Base-by-base conservation (phyloP, 208 protist species). In the Acanthamoeba culbertsoni region DNA sequence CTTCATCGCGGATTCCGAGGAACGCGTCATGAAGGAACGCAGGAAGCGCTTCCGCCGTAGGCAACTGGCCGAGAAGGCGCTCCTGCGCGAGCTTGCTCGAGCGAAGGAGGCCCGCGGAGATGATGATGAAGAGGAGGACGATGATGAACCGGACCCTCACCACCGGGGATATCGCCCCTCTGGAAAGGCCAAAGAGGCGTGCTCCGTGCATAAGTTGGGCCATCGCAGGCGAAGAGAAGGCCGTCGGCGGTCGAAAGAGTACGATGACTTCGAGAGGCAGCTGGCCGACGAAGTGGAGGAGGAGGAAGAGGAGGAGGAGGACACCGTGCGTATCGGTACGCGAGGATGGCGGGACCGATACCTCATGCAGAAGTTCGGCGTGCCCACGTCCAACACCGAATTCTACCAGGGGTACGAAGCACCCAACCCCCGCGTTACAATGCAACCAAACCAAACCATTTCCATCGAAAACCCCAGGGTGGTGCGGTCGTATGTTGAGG, bases 401-500 rank as follows among this genome's bases (percentile, higher is more conserved):
- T 79, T 51, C 42, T 79, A 79, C 62, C 43, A 82, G 23, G 48
- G 77, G 35, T 42, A 79, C 31, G 40, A 33, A 23, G 37, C 59
- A 68, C 28, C n/a, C n/a, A n/a, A n/a, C n/a, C n/a, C n/a, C n/a
- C n/a, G n/a, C n/a, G n/a, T n/a, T n/a, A n/a, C n/a, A n/a, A n/a
- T n/a, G n/a, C n/a, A n/a, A n/a, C n/a, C n/a, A n/a, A n/a, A n/a
- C n/a, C n/a, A n/a, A n/a, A n/a, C n/a, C n/a, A n/a, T n/a, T n/a
- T n/a, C n/a, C n/a, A n/a, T n/a, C n/a, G 75, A 6, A 7, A 45
- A 92, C 6, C 10, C 51, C 97, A 98, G 93, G 59, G 57, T 99
- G 75, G 97, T 97, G 42, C 93, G 95, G 33, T 94, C 97, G 93
- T 99, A 99, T 97, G 94, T 99, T 45, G 97, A 98, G 82, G 99